A percentile compares a stretch with the other conserved stretches of the same genome.
phyloP scores from a whole-genome alignment of 2,329 filamentous ascomycete species.

The Mariannaea sp. region DNA sequence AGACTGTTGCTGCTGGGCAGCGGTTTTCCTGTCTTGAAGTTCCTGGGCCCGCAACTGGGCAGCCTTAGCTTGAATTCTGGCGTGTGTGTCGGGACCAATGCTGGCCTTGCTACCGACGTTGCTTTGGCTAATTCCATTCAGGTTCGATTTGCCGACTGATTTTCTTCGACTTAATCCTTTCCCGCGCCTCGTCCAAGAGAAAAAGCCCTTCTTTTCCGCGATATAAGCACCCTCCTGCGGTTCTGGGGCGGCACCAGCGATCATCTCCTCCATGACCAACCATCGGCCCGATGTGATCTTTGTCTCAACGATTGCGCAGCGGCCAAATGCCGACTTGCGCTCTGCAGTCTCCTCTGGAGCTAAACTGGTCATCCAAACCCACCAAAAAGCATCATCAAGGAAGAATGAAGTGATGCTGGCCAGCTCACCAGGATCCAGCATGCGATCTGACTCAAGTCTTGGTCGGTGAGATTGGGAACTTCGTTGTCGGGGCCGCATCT shows the following conservation, averaged over 20 bases:
- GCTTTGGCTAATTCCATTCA: constrained; percentile 52
- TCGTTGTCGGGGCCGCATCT: constrained; percentile 70
- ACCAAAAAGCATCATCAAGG: constrained; percentile 97
- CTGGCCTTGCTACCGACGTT: constrained; percentile 73
- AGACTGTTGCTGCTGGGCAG: constrained; percentile 43
- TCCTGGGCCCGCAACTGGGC: constrained; percentile 78
- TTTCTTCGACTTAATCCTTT: constrained; percentile 69
- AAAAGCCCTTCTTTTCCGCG: constrained; percentile 93
- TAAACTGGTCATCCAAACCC: constrained; percentile 98
- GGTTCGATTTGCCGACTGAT: constrained; percentile 66
- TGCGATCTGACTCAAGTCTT: constrained; percentile 67
- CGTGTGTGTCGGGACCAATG: constrained; percentile 89
- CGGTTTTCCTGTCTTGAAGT: constrained; percentile 59
- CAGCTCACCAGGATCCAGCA: constrained; percentile 87
- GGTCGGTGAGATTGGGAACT: constrained; percentile 86
- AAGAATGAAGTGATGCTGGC: constrained; percentile 87
- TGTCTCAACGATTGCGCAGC: constrained; percentile 92
- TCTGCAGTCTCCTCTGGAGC: constrained; percentile 84
- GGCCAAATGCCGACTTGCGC: constrained; percentile 90
- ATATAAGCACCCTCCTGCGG: constrained; percentile 87
- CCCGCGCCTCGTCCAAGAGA: constrained; percentile 79
- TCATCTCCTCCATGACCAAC: constrained; percentile 95
- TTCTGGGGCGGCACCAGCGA: constrained; percentile 88
- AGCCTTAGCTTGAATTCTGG: constrained; percentile 89
- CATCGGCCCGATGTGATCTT: constrained; percentile 79